Evolutionary conservation across 768 basidiomycete genomes (phyloP).

Genomic region (Pulveroboletus sp.): DNA sequence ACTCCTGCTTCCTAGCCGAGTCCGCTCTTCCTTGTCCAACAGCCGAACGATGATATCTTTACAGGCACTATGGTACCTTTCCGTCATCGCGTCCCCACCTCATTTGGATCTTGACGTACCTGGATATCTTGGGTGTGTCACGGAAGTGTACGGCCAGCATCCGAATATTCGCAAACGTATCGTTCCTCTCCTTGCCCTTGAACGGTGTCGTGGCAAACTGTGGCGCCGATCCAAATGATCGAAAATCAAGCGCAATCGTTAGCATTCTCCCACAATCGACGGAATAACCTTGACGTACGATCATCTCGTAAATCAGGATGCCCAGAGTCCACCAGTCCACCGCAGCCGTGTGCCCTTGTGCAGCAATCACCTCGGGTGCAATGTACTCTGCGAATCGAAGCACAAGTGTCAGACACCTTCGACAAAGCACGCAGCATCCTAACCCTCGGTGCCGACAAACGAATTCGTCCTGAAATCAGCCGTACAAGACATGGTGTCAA

Average conservation of each 20-base stretch:
- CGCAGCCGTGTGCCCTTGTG: slow-evolving; percentile 94
- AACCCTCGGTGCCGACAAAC: slow-evolving; percentile 98
- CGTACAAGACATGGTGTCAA: slow-evolving; percentile 97
- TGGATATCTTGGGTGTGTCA: slow-evolving; percentile 76
- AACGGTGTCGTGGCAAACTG: slow-evolving; percentile 99
- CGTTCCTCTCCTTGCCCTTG: slow-evolving; percentile 92
- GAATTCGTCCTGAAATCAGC: slow-evolving; percentile 98
- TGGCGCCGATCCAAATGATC: slow-evolving; percentile 15
- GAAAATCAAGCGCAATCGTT: slow-evolving; percentile 26
- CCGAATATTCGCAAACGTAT: slow-evolving; percentile 96
- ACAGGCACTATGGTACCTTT: slow-evolving; percentile 54
- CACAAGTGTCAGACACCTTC: slow-evolving; percentile 15
- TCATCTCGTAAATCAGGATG: slow-evolving; percentile 98
- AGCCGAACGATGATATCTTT: slow-evolving; percentile 87
- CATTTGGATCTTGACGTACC: slow-evolving; percentile 41
- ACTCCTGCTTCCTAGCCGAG: slow-evolving; percentile 84
- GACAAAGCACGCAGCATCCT: slow-evolving; percentile 23
- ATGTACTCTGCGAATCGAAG: slow-evolving; percentile 78
- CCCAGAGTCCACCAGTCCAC: slow-evolving; percentile 99
- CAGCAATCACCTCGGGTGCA: slow-evolving; percentile 97
- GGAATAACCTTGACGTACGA: slow-evolving; percentile 54
- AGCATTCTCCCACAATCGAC: slow-evolving; percentile 24
- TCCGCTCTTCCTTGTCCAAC: slow-evolving; percentile 89
- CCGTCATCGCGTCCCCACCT: slow-evolving; percentile 8
- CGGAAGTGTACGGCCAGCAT: slow-evolving; percentile 82